Percentiles rank a stretch among this genome's conserved stretches.
Conservation (phyloP, 2,329 filamentous ascomycete species). For the Lasiodiplodia theobromae region DNA sequence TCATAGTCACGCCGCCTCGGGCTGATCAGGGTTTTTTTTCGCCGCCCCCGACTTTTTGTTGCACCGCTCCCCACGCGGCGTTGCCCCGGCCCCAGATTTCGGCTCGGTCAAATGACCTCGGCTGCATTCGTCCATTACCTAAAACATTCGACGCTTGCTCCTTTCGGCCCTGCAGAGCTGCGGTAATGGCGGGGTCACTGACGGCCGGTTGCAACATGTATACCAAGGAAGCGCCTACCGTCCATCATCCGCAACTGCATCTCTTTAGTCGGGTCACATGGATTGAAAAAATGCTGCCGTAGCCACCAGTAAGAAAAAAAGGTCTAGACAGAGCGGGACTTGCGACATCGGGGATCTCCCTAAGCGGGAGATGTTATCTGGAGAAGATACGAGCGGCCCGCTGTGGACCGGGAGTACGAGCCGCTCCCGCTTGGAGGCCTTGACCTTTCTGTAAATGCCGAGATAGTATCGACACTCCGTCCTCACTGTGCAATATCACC, state of each 20-base stretch:
- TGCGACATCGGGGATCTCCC: background rate
- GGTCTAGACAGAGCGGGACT: background rate
- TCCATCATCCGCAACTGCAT: background rate
- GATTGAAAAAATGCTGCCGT: background rate
- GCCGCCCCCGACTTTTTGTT: background rate
- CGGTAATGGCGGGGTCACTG: background rate
- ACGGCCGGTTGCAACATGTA: background rate
- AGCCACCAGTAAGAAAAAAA: background rate
- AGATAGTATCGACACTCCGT: too few species aligned
- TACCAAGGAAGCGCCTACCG: background rate
- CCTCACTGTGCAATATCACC: too few species aligned
- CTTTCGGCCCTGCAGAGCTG: background rate
- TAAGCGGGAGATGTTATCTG: background rate
- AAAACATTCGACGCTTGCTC: background rate
- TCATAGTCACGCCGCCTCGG: background rate
- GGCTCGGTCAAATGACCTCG: background rate
- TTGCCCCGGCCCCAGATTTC: background rate
- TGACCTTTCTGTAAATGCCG: background rate
- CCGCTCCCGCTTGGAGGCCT: conserved; percentile 3
- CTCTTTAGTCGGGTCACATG: background rate
- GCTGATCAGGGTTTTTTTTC: background rate
- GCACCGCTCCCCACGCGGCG: background rate
- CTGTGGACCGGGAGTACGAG: background rate
- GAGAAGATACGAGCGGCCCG: conserved; percentile 10
- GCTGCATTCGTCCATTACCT: background rate